A percentile compares a stretch with the other conserved stretches of the same genome.
Conservation (phyloP, 495 filamentous ascomycete species). For the Podospora sp. region DNA sequence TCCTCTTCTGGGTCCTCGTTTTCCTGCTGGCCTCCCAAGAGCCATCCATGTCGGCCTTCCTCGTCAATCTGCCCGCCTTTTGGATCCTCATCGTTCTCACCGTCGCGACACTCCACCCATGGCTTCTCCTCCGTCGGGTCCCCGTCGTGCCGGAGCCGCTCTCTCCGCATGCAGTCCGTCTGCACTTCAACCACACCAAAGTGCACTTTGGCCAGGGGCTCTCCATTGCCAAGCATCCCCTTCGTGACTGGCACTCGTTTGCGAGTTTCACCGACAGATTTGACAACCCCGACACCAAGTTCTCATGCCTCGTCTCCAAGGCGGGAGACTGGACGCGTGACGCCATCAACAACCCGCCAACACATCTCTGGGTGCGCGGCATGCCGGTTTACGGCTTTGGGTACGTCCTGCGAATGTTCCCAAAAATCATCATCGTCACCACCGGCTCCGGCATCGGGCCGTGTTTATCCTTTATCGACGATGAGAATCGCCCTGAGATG, state of each 20-base stretch:
- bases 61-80: conserved; percentile 63
- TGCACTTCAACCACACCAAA: conserved; percentile 65
- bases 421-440: conserved; percentile 63
- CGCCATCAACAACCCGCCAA: conserved; percentile 57
- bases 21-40: conserved; percentile 48
- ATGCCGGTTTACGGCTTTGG: conserved; percentile 61
- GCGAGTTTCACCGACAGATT: conserved; percentile 66
- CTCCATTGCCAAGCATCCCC: conserved; percentile 55
- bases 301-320: conserved; percentile 65
- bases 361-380: conserved; percentile 55
- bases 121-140: conserved; percentile 67
- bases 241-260: conserved; percentile 81
- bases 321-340: conserved; percentile 70
- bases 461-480: conserved; percentile 47
- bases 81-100: conserved; percentile 67
- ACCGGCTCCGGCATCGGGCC: conserved; percentile 75
- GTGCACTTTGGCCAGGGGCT: conserved; percentile 53
- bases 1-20: conserved; percentile 64
- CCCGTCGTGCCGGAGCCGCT: conserved; percentile 62
- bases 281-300: conserved; percentile 41
- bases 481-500: conserved; percentile 32
- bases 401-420: conserved; percentile 64
- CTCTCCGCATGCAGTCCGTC: conserved; percentile 67
- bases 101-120: conserved; percentile 64
- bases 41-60: conserved; percentile 42